These are phyloP conservation scores for Nannochloropsis gaditana DNA, from an alignment of 108 stramenopile species.

Conservation along the genomic window DNA sequence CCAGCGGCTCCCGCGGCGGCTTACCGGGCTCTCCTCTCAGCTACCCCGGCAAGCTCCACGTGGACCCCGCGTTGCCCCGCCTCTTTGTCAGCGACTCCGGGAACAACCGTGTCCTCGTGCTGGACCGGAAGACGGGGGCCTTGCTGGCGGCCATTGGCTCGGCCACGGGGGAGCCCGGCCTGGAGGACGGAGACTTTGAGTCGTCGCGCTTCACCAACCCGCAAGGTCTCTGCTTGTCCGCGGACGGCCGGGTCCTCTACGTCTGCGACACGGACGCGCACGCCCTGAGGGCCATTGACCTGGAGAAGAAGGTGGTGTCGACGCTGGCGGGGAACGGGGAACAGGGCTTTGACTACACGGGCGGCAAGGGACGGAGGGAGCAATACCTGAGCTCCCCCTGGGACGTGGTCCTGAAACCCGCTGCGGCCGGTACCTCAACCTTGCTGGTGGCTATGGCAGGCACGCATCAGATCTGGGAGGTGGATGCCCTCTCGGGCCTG, in stretches of 20 bases:
- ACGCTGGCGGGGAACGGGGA: not conserved
- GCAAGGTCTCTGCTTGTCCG: not conserved
- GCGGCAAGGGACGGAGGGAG: not conserved
- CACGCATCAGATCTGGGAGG: slow-evolving; percentile 15
- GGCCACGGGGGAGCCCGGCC: not conserved
- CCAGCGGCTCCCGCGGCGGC: not conserved
- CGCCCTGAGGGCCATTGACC: not conserved
- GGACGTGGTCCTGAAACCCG: not conserved
- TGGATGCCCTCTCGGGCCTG: not conserved
- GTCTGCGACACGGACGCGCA: slow-evolving; percentile 4
- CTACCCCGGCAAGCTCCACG: not conserved
- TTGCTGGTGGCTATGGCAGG: not conserved
- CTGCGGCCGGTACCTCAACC: not conserved
- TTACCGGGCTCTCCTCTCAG: not conserved
- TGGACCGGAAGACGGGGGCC: not conserved
- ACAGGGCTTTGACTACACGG: not conserved
- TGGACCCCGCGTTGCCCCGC: not conserved
- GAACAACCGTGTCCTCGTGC: not conserved
- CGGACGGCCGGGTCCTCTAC: slow-evolving; percentile 5
- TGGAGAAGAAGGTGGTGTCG: slow-evolving; percentile 7
- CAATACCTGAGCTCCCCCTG: not conserved
- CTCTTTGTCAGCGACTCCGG: slow-evolving; percentile 1
- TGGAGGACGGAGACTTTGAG: slow-evolving; percentile 17
- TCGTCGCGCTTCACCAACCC: not conserved
- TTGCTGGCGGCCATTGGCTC: not conserved